These are phyloP conservation scores for Prunella vulgaris DNA, from an alignment of 257 asterid species.

Conservation along the genomic window DNA sequence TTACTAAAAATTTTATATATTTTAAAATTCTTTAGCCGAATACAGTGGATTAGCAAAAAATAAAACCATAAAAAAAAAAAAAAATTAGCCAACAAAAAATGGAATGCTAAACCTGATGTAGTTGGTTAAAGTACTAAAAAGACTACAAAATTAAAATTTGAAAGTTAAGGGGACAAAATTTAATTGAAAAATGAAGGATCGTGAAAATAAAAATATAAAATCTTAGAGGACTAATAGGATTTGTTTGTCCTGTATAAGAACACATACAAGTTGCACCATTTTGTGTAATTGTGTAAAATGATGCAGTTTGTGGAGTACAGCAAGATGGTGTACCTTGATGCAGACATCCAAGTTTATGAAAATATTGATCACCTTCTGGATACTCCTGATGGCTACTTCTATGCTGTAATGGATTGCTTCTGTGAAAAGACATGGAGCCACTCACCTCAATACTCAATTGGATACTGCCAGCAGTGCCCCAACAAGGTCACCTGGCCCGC, in stretches of 20 bases:
- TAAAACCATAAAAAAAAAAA: too few relatives aligned
- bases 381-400: slow-evolving; percentile 47
- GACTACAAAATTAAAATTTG: too few relatives aligned
- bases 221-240: too few relatives aligned
- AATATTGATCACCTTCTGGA: slow-evolving; percentile 57
- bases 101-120: too few relatives aligned
- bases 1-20: background rate
- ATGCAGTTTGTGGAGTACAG: slow-evolving; percentile 49
- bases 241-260: too few relatives aligned
- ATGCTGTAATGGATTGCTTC: slow-evolving; percentile 61
- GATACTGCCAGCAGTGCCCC: slow-evolving; percentile 64
- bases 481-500: slow-evolving; percentile 49
- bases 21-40: too few relatives aligned
- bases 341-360: slow-evolving; percentile 53
- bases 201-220: too few relatives aligned
- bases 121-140: too few relatives aligned
- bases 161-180: too few relatives aligned
- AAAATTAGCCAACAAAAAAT: too few relatives aligned
- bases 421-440: slow-evolving; percentile 63
- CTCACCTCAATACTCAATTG: slow-evolving; percentile 41
- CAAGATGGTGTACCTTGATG: slow-evolving; percentile 63
- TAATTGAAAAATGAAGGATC: too few relatives aligned
- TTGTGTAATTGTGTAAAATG: background rate
- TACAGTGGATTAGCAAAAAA: too few relatives aligned
- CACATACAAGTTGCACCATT: background rate